phyloP scores from a whole-genome alignment of 805 yeast genomes.

The Candida maltosa region DNA sequence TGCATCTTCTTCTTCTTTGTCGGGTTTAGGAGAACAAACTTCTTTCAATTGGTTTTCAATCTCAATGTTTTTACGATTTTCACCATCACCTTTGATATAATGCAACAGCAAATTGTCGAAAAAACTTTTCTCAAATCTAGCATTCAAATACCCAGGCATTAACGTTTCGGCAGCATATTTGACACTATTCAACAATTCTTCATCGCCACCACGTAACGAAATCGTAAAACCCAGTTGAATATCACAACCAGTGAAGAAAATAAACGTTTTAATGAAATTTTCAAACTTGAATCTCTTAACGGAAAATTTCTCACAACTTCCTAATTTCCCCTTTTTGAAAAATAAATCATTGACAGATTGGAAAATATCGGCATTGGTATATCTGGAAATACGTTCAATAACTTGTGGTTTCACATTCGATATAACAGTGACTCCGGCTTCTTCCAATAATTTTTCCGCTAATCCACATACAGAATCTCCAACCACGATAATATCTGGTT shows the following conservation, averaged over 20 bases:
- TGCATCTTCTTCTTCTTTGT: constrained; percentile 8
- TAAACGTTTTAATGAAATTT: constrained; percentile 61
- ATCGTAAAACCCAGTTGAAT: constrained; percentile 77
- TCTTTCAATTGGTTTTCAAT: constrained; percentile 8
- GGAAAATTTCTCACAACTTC: constrained; percentile 70
- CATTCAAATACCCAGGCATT: constrained; percentile 73
- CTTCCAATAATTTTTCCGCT: constrained; percentile 68
- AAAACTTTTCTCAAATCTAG: constrained; percentile 62
- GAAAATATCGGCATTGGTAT: constrained; percentile 82
- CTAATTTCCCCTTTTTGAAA: constrained; percentile 55
- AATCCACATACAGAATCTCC: constrained; percentile 80
- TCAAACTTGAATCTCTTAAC: constrained; percentile 62
- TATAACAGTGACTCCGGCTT: constrained; percentile 78
- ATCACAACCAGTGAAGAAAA: constrained; percentile 78
- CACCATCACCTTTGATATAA: constrained; percentile 9
- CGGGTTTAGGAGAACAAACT: too few species aligned
- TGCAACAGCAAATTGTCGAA: constrained; percentile 18
- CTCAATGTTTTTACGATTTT: constrained; percentile 10
- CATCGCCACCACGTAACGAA: constrained; percentile 76
- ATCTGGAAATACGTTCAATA: constrained; percentile 69
- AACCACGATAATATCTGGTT: constrained; percentile 75
- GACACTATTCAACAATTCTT: constrained; percentile 56
- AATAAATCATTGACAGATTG: constrained; percentile 84
- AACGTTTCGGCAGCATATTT: constrained; percentile 80
- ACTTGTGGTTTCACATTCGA: constrained; percentile 79